Percentiles rank a stretch among this genome's conserved stretches.
Evolutionary conservation across 1,284 basidiomycete genomes (phyloP).

Genomic region (Neolentinus lepideus): DNA sequence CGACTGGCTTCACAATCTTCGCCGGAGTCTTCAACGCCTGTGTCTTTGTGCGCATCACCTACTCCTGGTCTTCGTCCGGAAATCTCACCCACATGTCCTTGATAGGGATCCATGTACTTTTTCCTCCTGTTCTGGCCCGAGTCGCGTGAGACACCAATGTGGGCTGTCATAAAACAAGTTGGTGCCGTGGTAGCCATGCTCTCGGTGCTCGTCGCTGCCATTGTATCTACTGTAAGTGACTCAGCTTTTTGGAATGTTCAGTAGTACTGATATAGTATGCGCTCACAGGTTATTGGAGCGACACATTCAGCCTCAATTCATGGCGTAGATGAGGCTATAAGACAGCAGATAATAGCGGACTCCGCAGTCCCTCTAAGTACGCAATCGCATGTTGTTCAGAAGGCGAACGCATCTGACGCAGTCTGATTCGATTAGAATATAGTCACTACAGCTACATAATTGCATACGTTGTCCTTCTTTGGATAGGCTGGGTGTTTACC

Average conservation of each 20-base stretch:
- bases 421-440: not conserved
- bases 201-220: not conserved
- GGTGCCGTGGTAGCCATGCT: not conserved
- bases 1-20: conserved; percentile 2
- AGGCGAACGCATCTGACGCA: not conserved
- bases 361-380: not conserved
- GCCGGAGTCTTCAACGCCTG: conserved; percentile 3
- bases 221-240: not conserved
- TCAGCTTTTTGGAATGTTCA: not conserved
- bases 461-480: conserved; percentile 1
- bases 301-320: not conserved
- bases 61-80: not conserved
- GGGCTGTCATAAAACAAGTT: not conserved
- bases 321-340: not conserved
- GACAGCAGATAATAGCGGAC: not conserved
- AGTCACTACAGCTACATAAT: not conserved
- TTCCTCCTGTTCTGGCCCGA: conserved; percentile 6
- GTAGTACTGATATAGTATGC: not conserved
- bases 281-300: not conserved
- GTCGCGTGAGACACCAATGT: not conserved
- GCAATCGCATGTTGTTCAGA: not conserved
- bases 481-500: conserved; percentile 6
- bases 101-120: conserved; percentile 5
- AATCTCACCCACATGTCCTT: not conserved
- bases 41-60: not conserved